Conservation (phyloP, 2,329 filamentous ascomycete genomes). For the Fusarium sarcochroum region DNA sequence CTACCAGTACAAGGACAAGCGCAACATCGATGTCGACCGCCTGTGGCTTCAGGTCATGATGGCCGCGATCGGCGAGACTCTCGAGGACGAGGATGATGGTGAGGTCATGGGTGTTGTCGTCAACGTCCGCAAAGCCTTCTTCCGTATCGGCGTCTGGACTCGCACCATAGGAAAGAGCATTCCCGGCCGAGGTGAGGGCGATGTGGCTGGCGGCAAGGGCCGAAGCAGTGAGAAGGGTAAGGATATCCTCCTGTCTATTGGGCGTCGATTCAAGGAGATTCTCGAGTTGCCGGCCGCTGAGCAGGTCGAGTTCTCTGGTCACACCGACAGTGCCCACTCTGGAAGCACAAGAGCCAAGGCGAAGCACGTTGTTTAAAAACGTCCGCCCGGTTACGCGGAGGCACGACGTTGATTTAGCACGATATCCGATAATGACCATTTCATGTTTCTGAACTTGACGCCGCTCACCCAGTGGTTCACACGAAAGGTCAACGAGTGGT, state of each 20-base stretch:
- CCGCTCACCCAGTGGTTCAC: constrained; percentile 31
- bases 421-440: constrained; percentile 47
- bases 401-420: constrained; percentile 46
- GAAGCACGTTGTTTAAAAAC: constrained; percentile 83
- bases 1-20: constrained; percentile 98
- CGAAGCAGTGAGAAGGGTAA: constrained; percentile 85
- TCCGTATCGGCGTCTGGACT: constrained; percentile 97
- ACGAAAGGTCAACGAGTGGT: constrained; percentile 28
- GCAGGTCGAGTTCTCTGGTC: constrained; percentile 92
- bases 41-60: constrained; percentile 98
- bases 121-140: constrained; percentile 98
- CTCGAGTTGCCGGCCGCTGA: constrained; percentile 84
- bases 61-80: constrained; percentile 95
- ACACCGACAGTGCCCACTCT: constrained; percentile 92
- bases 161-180: constrained; percentile 90
- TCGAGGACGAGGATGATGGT: constrained; percentile 93
- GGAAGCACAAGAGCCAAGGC: constrained; percentile 97
- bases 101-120: constrained; percentile 99
- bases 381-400: constrained; percentile 26
- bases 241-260: constrained; percentile 87
- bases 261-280: constrained; percentile 92
- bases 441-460: constrained; percentile 40
- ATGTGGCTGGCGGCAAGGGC: constrained; percentile 82
- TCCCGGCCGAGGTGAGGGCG: constrained; percentile 79
- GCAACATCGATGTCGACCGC: constrained; percentile 90